Base-by-base conservation (phyloP, 2,329 filamentous ascomycete genomes). In the Botryotinia narcissicola region DNA sequence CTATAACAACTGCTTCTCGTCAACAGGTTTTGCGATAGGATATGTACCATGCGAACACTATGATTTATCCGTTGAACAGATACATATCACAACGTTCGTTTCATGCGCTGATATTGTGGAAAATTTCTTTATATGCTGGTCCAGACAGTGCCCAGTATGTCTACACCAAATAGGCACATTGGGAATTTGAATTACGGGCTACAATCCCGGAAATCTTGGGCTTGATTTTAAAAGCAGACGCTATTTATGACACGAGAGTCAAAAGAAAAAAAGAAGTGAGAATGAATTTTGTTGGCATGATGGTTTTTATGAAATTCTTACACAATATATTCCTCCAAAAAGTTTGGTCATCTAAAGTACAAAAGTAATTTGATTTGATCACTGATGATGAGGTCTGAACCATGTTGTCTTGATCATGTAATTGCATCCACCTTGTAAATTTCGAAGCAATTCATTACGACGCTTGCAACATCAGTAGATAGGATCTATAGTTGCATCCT, bases 211-310 rank as follows among this genome's bases (percentile, higher is more conserved):
- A 8, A 18, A 4, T 10, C 2, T 29, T 16, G 14, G 14, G 8
- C 16, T 29, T 57, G 1, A 8, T 57, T 57, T 57, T 2, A 57
- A 57, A 32, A 18, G n/a, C n/a, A 29, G 16, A 18, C 10, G n/a
- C 4, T 16, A n/a, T 54, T n/a, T 18, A 57, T 57, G n/a, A 18
- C 18, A 29, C 6, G 29, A 4, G 14, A 29, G n/a, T 54, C 12
- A 7, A 54, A 14, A 16, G 46, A 4, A 4, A 18, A 3, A 57
- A 29, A 10, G 0, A 10, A 0, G 18, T 29, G 3, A 18, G 10
- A 29, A 18, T 3, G 3, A 16, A 29, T 4, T 0, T 29, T 16
- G 7, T 18, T 12, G 3, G 25, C 6, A 54, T 18, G 6, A 0
- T 4, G 51, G 16, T 18, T 16, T 16, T 3, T 8, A 57, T 14